Evolutionary conservation across 306 rosid species (phyloP), one percentile per base, ranked within the genome.

Genomic region (Corylus avellana): DNA sequence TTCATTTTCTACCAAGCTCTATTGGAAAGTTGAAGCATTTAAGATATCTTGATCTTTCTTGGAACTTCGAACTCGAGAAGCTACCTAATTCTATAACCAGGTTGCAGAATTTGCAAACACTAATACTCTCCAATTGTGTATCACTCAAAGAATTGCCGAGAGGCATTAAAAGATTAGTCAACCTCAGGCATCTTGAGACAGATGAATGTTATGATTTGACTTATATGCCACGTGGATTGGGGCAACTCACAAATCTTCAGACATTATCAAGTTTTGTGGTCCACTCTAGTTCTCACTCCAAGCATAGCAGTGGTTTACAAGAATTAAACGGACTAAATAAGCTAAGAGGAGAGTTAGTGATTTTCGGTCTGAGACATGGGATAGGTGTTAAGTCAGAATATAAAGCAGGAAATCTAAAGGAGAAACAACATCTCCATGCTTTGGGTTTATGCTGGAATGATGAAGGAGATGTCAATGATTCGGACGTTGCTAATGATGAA

Each of bases 251-350:
- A 16, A 14, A 48, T 20, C 68, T 82, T 7, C 20, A 18, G n/a
- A 66, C 82, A 3, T 49, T 82, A 70, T 74, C 83, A 4, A 47
- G 5, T 5, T 83, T 82, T 22, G 73, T 66, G 59, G 75, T 37
- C 12, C 42, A 67, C 71, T 22, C 68, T 12, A 35, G 12, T 6
- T 7, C 53, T 11, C 8, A 0, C 22, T 35, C 25, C 25, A 37
- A 0, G 47, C 7, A 39, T 68, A 42, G 46, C 8, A 6, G 56
- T 22, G 56, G 68, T 12, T 73, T 78, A 44, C 6, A 11, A 4
- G 68, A 49, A 25, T 75, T 83, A 4, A 3, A 5, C 0, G 1
- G 1, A 3, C 81, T 78, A 8, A 39, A 56, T 3, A 7, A 58
- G 1, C 12, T 83, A 46, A 59, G n/a, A 9, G 86, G 77, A 0